A percentile compares a stretch with the other conserved stretches of the same genome.
Evolutionary conservation across 768 basidiomycete species (phyloP).

Genomic region (Gymnopilus dilepis): DNA sequence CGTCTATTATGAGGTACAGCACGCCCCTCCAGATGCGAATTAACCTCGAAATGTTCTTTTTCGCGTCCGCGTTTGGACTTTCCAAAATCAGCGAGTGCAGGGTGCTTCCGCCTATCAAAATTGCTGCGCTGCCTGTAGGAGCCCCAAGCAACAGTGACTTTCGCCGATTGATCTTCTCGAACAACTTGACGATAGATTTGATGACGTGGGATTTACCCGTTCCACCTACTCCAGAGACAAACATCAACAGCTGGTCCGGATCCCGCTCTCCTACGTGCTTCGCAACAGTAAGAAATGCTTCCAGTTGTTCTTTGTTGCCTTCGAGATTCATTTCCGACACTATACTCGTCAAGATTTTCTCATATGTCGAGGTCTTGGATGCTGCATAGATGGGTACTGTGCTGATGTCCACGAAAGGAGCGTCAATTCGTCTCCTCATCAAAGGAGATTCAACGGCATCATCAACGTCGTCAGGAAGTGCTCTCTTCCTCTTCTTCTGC

Average conservation of each 20-base stretch:
- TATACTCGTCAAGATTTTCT: neutral
- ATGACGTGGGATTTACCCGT: slow-evolving; percentile 3
- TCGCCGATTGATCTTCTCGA: neutral
- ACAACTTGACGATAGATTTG: neutral
- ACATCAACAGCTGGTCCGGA: neutral
- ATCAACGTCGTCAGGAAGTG: too few relatives aligned
- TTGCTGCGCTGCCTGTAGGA: neutral
- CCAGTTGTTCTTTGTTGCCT: neutral
- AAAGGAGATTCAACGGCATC: too few relatives aligned
- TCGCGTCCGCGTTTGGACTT: neutral
- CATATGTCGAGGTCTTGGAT: neutral
- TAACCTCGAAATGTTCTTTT: neutral
- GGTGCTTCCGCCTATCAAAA: neutral
- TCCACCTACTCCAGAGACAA: neutral
- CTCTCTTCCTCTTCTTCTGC: too few relatives aligned
- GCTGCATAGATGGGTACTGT: neutral
- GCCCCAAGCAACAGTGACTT: neutral
- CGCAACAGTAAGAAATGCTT: neutral
- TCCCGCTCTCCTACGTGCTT: neutral
- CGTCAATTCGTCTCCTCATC: neutral
- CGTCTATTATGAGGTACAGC: neutral
- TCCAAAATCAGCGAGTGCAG: neutral
- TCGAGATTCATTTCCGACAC: neutral
- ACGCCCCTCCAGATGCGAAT: neutral
- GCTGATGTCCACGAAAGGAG: neutral